Evolutionary conservation across 257 asterid genomes (phyloP), one percentile per base, ranked within the genome.

Genomic region (Primulina huaijiensis): DNA sequence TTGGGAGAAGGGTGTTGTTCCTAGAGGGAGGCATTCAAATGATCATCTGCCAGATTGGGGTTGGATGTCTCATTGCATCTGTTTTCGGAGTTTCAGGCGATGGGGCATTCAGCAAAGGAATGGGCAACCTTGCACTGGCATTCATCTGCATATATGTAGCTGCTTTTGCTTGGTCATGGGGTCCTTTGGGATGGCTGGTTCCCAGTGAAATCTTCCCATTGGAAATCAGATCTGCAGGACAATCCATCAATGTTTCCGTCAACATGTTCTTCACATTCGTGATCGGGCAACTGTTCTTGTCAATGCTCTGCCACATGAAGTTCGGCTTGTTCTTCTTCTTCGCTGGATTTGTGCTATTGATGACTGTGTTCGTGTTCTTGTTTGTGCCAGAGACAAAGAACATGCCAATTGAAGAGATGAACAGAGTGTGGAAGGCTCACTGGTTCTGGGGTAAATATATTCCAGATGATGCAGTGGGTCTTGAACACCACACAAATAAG

Each of bases 1-100:
- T 19, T 0, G 76, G 76, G 0, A 64, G 65, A 20, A 72, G 70
- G 34, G 11, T 8, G 7, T 55, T 72, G 1, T 56, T 72, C 52
- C 43, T 72, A 8, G 31, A 40, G 2, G 76, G 76, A 19, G 76
- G 76, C 11, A 2, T 64, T 63, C 60, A 63, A n/a, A 64, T 72
- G 71, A 20, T 59, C 7, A 40, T 72, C 30, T 64, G 57, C 27
- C 71, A 64, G 65, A 58, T 59, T 33, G 67, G 50, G 3, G 30
- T 62, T 17, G 67, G 50, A 7, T 40, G 50, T 34, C 67, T 62
- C 20, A 62, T 34, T 7, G 67, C 29, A 25, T 12, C 67, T 0
- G 29, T 31, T 17, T 62, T 62, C 38, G 67, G 67, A 6, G 53
- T 62, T 12, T 9, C 67, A 2, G 52, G 67, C 8, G 52, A 62